Percentiles rank a stretch among this genome's conserved stretches.
These are phyloP conservation scores for Lactifluus pinguis DNA, from an alignment of 768 basidiomycete species.

Conservation along the genomic window DNA sequence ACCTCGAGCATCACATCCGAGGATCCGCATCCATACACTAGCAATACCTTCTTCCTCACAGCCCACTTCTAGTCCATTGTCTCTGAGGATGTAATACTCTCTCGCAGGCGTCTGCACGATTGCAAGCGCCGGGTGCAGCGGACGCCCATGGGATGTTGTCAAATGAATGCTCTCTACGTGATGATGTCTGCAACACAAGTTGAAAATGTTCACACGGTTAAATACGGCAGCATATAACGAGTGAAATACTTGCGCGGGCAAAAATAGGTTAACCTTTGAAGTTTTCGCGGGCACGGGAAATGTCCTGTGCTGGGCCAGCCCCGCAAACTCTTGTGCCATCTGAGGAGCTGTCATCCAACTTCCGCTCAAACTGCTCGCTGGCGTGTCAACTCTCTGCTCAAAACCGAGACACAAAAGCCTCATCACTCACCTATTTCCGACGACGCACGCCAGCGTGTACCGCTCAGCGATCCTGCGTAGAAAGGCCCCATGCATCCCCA, in stretches of 20 bases:
- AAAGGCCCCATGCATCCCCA: constrained; percentile 34
- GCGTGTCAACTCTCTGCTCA: neutral
- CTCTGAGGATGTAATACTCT: constrained; percentile 60
- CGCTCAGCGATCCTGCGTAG: constrained; percentile 47
- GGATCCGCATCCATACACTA: constrained; percentile 48
- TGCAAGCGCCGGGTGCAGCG: constrained; percentile 56
- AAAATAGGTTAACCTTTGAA: constrained; percentile 44
- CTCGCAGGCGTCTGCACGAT: constrained; percentile 59
- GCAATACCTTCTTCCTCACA: constrained; percentile 67
- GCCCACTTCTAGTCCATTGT: constrained; percentile 73
- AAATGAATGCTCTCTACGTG: constrained; percentile 73
- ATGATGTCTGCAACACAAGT: constrained; percentile 44
- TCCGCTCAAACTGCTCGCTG: constrained; percentile 49
- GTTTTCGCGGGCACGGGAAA: constrained; percentile 17
- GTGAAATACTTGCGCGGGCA: constrained; percentile 46
- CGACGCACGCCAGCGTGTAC: constrained; percentile 61
- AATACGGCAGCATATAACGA: neutral
- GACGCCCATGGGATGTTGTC: constrained; percentile 30
- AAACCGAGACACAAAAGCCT: neutral
- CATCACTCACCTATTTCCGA: constrained; percentile 53
- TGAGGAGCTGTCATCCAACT: constrained; percentile 55
- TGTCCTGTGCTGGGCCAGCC: constrained; percentile 25
- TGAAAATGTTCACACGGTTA: neutral
- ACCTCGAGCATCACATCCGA: constrained; percentile 36
- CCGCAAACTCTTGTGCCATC: constrained; percentile 66